Evolutionary conservation across 2,329 filamentous ascomycete species (phyloP), one percentile per base, ranked within the genome.

Genomic region (Pseudogymnoascus sp.): DNA sequence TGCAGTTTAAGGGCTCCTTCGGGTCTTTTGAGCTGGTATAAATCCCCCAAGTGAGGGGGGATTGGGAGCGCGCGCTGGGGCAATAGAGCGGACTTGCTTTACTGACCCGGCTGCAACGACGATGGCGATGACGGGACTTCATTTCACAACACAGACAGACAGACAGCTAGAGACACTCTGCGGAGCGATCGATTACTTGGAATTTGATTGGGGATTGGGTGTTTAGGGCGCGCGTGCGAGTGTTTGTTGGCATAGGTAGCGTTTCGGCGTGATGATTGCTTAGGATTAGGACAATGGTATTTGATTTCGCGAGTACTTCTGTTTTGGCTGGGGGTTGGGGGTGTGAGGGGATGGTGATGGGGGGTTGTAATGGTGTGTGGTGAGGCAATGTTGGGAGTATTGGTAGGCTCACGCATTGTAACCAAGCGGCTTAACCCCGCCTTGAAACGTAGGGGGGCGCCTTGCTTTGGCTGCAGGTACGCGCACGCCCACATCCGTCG

Each of bases 1-100:
- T 94, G 63, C 72, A 76, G 49, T 93, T 94, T 73, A 77, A 75
- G 62, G 23, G 42, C 14, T 2, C 22, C 3, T 49, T 49, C 2
- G 38, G 38, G 3, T 7, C 36, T 19, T 41, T 41, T 3, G 38
- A 41, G 5, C 8, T 41, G 8, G 41, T 23, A 42, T 42, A 42
- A 42, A 14, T 4, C 8, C 9, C 8, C 39, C 4, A 0, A 7
- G n/a, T 3, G 8, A 6, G 8, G 4, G 12, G 4, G 39, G 39
- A 22, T 6, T 23, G 1, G 9, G 39, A 42, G 11, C 19, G 9
- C 9, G 5, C 1, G 4, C 9, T 4, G 3, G n/a, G 38, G 38
- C 4, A n/a, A 19, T 4, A 39, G 1, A 28, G 6, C 12, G 8
- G 30, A 9, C 2, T 30, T 7, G 6, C 35, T 38, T 38, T n/a